Conservation (phyloP, 345 rosid genomes). For the Pugionium dolabratum region DNA sequence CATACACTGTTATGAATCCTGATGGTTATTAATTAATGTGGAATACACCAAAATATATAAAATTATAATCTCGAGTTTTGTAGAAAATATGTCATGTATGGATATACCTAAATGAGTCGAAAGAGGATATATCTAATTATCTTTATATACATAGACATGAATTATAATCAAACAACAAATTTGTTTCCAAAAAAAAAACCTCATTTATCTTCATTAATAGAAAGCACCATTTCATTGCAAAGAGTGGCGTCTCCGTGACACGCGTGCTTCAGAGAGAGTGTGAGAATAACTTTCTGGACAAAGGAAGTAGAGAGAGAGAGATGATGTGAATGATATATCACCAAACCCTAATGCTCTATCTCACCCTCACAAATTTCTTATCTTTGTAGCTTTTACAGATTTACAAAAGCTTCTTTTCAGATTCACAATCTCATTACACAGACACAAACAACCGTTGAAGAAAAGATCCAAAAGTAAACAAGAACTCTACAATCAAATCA, state of each 20-base stretch:
- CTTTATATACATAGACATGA: conserved; percentile 11
- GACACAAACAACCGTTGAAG: conserved; percentile 16
- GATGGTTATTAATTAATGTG: too few relatives aligned
- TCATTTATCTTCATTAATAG: neutral
- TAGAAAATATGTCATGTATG: neutral
- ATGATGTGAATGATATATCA: conserved; percentile 41
- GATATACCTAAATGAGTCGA: conserved; percentile 11
- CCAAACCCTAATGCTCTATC: conserved; percentile 50
- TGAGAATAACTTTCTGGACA: neutral
- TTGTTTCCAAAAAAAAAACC: neutral
- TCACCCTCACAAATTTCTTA: conserved; percentile 43
- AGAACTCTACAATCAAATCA: conserved; percentile 35
- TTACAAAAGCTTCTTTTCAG: conserved; percentile 29
- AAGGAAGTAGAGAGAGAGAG: conserved; percentile 21
- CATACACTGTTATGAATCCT: too few relatives aligned
- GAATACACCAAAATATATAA: too few relatives aligned
- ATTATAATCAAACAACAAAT: neutral
- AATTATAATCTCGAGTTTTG: too few relatives aligned
- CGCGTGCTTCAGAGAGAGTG: conserved; percentile 19
- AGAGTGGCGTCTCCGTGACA: conserved; percentile 21
- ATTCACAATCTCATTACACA: conserved; percentile 35
- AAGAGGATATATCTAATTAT: neutral
- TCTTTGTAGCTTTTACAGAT: conserved; percentile 39
- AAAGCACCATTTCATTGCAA: neutral
- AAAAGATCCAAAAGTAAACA: conserved; percentile 34